phyloP scores from a whole-genome alignment of 2,329 filamentous ascomycete genomes.

The Hypoxylon sp. region DNA sequence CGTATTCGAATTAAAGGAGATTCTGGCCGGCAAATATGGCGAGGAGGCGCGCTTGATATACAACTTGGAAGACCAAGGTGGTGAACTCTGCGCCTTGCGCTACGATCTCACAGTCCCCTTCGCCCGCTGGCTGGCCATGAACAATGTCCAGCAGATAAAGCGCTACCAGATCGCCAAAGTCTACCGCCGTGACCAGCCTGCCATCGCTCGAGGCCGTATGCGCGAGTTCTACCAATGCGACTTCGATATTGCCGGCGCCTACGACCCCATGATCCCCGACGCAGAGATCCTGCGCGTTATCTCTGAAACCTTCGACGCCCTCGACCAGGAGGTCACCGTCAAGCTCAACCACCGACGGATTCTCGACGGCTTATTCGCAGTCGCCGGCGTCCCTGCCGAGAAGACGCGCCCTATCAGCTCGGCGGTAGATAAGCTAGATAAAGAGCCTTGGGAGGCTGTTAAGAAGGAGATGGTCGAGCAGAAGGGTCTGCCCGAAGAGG shows the following conservation, averaged over 20 bases:
- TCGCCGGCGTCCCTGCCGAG: constrained; percentile 87
- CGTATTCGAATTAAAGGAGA: constrained; percentile 89
- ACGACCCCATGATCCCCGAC: constrained; percentile 92
- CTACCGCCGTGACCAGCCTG: constrained; percentile 81
- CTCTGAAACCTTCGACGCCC: constrained; percentile 84
- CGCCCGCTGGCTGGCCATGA: constrained; percentile 94
- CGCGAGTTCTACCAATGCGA: constrained; percentile 98
- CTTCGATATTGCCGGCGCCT: constrained; percentile 90
- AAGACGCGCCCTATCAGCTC: constrained; percentile 92
- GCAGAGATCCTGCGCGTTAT: constrained; percentile 89
- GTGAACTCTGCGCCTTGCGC: constrained; percentile 83
- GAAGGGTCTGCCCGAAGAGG: constrained; percentile 80
- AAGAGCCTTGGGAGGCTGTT: constrained; percentile 90
- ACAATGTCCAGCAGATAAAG: constrained; percentile 87
- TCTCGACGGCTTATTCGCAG: constrained; percentile 90
- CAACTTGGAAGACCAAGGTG: constrained; percentile 60
- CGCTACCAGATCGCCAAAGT: constrained; percentile 97
- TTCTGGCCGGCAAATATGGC: constrained; percentile 89
- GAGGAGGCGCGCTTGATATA: constrained; percentile 95
- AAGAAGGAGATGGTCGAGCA: constrained; percentile 93
- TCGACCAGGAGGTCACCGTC: constrained; percentile 86
- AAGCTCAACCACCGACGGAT: constrained; percentile 97
- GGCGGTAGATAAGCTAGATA: constrained; percentile 96
- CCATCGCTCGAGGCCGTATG: constrained; percentile 92
- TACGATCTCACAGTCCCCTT: constrained; percentile 93